Evolutionary conservation across 768 basidiomycete genomes (phyloP), one percentile per base, ranked within the genome.

Genomic region (Pisolithus tinctorius): DNA sequence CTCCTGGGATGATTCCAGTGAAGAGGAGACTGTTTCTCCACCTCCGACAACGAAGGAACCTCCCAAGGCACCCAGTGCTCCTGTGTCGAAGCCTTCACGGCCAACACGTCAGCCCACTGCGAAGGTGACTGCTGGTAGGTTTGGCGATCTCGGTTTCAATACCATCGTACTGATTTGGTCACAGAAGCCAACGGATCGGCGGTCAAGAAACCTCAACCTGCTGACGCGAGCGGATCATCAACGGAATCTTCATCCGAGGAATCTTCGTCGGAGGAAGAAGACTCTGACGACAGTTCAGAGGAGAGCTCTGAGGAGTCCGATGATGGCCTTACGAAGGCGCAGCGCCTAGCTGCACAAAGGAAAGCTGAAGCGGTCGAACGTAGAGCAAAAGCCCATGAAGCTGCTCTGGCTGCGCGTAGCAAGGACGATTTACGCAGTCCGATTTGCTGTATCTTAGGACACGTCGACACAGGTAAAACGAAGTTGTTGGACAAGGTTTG

Each of bases 401-500:
- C 81, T 27, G 94, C 96, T 2, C 67, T 94, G 52, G 89, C 93
- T 39, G 88, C 87, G 4, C 72, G 91, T 47, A 91, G 72, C 65
- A 93, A 89, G 68, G 93, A 98, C 58, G 73, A 98, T 65, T 71
- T 99, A 44, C 87, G 96, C 40, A 91, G 87, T 65, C 96, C 96
- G 13, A 99, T 99, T 65, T 98, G 95, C 65, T 97, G 95, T 80
- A 99, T 99, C 61, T 70, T 99, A 55, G 96, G 96, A 53, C 96
- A 99, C 67, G 96, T 99, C 79, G 96, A 99, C 76, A 97, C 94
- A 4, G 96, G 96, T 54, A 99, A 99, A 73, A 99, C 96, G 13
- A 97, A 96, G 70, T 74, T 99, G 37, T 70, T 99, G 60, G 96
- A 99, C 68, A 98, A 97, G 80, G 93, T 90, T 49, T 49, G 76